phyloP scores from a whole-genome alignment of 169 alveolate species.

The Babesia caballi region DNA sequence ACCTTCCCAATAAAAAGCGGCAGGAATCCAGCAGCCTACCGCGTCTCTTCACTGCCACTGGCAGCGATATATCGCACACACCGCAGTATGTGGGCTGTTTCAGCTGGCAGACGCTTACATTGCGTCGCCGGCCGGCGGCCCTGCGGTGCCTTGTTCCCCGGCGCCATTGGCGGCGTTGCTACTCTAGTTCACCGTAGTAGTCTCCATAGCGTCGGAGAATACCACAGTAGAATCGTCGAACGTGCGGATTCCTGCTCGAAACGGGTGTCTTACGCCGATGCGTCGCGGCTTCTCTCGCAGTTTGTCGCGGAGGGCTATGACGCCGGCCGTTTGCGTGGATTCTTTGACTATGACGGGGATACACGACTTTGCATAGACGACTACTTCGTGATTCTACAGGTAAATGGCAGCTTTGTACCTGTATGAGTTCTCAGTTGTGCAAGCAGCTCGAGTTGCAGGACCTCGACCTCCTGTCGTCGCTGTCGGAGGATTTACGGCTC shows the following conservation, averaged over 20 bases:
- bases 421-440: constrained; percentile 15
- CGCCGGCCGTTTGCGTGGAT: constrained; percentile 7
- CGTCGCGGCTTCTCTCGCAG: constrained; percentile 20
- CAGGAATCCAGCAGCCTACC: too few relatives aligned
- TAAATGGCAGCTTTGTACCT: neutral
- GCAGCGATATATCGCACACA: too few relatives aligned
- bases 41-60: too few relatives aligned
- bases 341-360: neutral
- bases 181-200: too few relatives aligned
- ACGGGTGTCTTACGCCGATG: neutral
- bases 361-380: neutral
- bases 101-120: too few relatives aligned
- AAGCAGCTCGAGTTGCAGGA: constrained; percentile 9
- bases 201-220: neutral
- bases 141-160: too few relatives aligned
- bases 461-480: constrained; percentile 31
- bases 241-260: neutral
- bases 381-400: constrained; percentile 33
- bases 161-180: too few relatives aligned
- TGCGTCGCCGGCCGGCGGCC: too few relatives aligned
- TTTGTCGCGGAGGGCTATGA: constrained; percentile 14
- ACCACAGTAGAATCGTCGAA: neutral
- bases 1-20: too few relatives aligned
- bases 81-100: too few relatives aligned
- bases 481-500: constrained; percentile 32